A percentile compares a stretch with the other conserved stretches of the same genome.
Evolutionary conservation across 2,329 filamentous ascomycete species (phyloP).

Genomic region (Phoma sp.): DNA sequence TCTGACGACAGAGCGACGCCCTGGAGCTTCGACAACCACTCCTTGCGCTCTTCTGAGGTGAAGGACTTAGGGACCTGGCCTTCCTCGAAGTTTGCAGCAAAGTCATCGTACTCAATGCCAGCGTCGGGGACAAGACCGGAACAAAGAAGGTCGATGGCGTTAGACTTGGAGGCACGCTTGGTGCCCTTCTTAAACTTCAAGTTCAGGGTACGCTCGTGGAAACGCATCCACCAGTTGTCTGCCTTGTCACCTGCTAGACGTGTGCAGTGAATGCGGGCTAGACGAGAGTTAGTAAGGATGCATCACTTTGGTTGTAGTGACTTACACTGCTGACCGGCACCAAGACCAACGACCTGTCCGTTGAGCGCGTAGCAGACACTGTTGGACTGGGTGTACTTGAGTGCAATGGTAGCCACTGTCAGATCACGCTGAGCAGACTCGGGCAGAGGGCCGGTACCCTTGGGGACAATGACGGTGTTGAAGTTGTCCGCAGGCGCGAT

Average conservation of each 20-base stretch:
- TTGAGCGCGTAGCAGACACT: conserved; percentile 97
- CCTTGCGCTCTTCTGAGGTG: conserved; percentile 80
- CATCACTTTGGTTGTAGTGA: neutral
- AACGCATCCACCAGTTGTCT: conserved; percentile 99
- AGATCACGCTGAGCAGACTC: conserved; percentile 86
- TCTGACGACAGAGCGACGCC: conserved; percentile 90
- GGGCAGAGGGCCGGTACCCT: conserved; percentile 74
- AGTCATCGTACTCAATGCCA: conserved; percentile 83
- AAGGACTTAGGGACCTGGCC: conserved; percentile 75
- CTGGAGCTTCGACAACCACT: conserved; percentile 82
- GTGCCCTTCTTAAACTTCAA: conserved; percentile 98
- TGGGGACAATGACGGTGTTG: conserved; percentile 82
- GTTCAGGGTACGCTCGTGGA: conserved; percentile 84
- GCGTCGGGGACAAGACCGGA: conserved; percentile 85
- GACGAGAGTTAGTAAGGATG: conserved; percentile 3
- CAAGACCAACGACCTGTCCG: conserved; percentile 91
- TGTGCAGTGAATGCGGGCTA: conserved; percentile 92
- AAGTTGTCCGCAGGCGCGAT: conserved; percentile 85
- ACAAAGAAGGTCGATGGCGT: conserved; percentile 94
- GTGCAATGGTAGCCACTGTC: conserved; percentile 91
- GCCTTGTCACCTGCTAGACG: conserved; percentile 96
- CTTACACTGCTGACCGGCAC: conserved; percentile 86
- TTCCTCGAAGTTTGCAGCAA: conserved; percentile 88
- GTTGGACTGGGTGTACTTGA: conserved; percentile 98
- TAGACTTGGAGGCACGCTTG: conserved; percentile 97